phyloP scores from a whole-genome alignment of 2,329 filamentous ascomycete genomes.

The Cladosporium phlei region DNA sequence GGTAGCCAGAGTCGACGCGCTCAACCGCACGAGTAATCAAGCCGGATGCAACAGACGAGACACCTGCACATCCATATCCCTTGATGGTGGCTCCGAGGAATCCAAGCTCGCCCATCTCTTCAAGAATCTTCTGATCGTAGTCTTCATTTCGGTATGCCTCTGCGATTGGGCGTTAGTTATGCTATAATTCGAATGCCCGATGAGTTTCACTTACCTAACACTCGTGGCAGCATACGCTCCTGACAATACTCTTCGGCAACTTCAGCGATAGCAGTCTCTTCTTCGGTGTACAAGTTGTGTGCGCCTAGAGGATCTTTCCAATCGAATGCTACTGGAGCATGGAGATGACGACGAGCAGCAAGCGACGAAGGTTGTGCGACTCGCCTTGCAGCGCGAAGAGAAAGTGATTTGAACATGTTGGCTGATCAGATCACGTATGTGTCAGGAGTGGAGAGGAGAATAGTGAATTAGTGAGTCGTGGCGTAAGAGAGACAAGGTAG shows the following conservation, averaged over 20 bases:
- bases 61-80: constrained; percentile 83
- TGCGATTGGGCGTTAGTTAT: constrained; percentile 33
- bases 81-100: constrained; percentile 79
- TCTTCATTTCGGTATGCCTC: constrained; percentile 82
- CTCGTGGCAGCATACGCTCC: constrained; percentile 76
- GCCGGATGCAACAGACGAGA: constrained; percentile 81
- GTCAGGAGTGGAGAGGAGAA: neutral
- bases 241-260: constrained; percentile 93
- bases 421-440: neutral
- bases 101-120: constrained; percentile 91
- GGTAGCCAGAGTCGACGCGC: constrained; percentile 84
- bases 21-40: constrained; percentile 88
- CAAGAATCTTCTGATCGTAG: constrained; percentile 78
- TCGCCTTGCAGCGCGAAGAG: constrained; percentile 37
- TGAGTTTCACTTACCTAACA: constrained; percentile 60
- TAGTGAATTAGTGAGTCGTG: neutral
- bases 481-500: neutral
- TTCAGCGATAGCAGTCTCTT: constrained; percentile 84
- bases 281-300: constrained; percentile 75
- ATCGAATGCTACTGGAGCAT: constrained; percentile 58
- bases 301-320: constrained; percentile 85
- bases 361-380: constrained; percentile 29
- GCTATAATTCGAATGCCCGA: neutral
- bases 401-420: constrained; percentile 42
- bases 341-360: constrained; percentile 37